Evolutionary conservation across 331 rosid species (phyloP).

Genomic region (Malus hybrid): DNA sequence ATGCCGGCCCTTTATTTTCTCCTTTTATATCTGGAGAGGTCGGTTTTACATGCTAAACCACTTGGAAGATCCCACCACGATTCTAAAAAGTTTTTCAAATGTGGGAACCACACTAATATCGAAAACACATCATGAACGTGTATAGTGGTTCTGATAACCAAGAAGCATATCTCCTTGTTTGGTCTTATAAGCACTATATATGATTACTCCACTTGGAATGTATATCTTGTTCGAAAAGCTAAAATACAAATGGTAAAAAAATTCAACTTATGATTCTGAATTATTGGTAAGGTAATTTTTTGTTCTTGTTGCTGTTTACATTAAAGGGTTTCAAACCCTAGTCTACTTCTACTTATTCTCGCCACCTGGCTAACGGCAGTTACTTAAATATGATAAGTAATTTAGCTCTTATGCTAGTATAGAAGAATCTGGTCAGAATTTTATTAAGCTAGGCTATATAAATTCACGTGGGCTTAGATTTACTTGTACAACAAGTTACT

Average conservation of each 20-base stretch:
- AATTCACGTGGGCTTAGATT: too few relatives aligned
- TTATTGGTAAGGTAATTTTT: too few relatives aligned
- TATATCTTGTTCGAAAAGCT: background rate
- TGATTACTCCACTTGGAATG: background rate
- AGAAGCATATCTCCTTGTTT: slow-evolving; percentile 2
- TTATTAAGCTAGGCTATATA: too few relatives aligned
- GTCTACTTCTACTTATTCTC: too few relatives aligned
- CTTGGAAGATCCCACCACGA: slow-evolving; percentile 24
- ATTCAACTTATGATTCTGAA: too few relatives aligned
- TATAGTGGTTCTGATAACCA: slow-evolving; percentile 2
- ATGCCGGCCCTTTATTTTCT: background rate
- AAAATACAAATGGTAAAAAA: background rate
- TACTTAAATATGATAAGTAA: too few relatives aligned
- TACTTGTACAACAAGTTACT: too few relatives aligned
- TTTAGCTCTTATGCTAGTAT: too few relatives aligned
- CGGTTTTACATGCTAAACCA: slow-evolving; percentile 9
- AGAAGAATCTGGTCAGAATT: too few relatives aligned
- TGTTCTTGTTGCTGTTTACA: too few relatives aligned
- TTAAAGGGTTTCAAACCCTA: too few relatives aligned
- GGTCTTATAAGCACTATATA: background rate
- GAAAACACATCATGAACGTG: background rate
- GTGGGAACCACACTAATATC: slow-evolving; percentile 11
- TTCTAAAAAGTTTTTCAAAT: slow-evolving; percentile 15
- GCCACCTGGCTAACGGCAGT: too few relatives aligned
- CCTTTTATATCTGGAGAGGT: background rate